Conservation (phyloP, 1,284 basidiomycete species). For the Cutaneotrichosporon cavernicola region DNA sequence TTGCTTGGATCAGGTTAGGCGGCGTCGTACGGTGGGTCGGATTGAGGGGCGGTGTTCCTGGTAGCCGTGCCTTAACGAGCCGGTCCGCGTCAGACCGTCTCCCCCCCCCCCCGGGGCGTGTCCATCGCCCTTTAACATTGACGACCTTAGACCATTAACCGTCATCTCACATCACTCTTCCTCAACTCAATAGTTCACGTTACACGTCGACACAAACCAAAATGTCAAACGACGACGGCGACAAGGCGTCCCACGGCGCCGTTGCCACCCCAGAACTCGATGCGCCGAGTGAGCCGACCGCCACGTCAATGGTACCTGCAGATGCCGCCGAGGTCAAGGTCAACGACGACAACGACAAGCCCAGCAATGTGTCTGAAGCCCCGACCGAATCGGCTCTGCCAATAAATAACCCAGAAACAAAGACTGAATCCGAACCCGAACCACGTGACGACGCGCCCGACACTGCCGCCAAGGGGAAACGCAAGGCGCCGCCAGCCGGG, state of each 20-base stretch:
- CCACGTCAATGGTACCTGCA: neutral
- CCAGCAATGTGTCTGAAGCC: no score
- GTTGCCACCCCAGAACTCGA: neutral
- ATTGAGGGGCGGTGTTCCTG: neutral
- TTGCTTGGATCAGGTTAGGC: no score
- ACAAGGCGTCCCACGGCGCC: slow-evolving; percentile 5
- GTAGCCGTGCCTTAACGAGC: neutral
- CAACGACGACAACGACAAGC: no score
- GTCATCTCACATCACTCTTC: neutral
- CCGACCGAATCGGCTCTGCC: no score
- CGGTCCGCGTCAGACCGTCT: neutral
- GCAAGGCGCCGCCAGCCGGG: slow-evolving; percentile 5
- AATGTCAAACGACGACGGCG: slow-evolving; percentile 11
- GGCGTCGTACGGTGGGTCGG: no score
- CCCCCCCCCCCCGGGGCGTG: no score
- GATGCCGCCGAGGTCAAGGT: neutral
- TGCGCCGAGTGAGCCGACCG: neutral
- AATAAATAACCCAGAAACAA: no score
- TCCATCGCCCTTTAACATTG: no score
- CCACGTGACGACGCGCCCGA: slow-evolving; percentile 2
- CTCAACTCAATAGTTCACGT: neutral
- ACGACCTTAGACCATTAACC: no score
- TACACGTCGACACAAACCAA: slow-evolving; percentile 8
- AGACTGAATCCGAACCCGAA: no score
- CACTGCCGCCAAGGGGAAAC: slow-evolving; percentile 1